These are phyloP conservation scores for Betula pendula DNA, from an alignment of 306 rosid genomes.

Conservation along the genomic window DNA sequence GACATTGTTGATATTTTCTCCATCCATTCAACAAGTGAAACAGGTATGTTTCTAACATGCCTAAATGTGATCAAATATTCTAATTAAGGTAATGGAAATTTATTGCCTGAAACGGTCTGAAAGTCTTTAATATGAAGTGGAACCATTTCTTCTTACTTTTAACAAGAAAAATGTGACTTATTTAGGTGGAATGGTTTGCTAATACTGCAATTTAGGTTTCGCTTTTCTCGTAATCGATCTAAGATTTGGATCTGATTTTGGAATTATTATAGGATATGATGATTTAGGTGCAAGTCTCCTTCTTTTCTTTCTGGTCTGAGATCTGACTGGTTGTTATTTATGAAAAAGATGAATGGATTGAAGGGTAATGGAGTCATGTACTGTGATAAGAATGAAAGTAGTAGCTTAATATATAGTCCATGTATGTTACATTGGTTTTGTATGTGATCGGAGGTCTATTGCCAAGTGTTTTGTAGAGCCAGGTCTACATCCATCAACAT, in stretches of 20 bases:
- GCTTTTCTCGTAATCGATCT: background rate
- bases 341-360: background rate
- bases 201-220: background rate
- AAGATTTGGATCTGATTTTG: background rate
- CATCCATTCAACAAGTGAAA: conserved; percentile 49
- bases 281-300: background rate
- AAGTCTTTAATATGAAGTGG: background rate
- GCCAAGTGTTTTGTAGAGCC: background rate
- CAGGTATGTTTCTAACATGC: conserved; percentile 43
- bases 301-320: background rate
- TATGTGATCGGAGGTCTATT: background rate
- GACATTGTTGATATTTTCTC: conserved; percentile 56
- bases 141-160: background rate
- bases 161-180: background rate
- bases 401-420: background rate
- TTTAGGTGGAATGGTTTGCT: background rate
- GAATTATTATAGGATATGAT: background rate
- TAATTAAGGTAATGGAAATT: background rate
- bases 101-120: background rate
- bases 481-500: background rate
- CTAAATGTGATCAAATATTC: conserved; percentile 20
- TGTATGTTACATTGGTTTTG: background rate
- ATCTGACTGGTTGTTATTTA: background rate
- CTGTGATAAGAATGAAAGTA: background rate
- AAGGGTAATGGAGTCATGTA: background rate